Evolutionary conservation across 2,329 filamentous ascomycete species (phyloP).

Genomic region (Arthrobotrys pseudoclavata): DNA sequence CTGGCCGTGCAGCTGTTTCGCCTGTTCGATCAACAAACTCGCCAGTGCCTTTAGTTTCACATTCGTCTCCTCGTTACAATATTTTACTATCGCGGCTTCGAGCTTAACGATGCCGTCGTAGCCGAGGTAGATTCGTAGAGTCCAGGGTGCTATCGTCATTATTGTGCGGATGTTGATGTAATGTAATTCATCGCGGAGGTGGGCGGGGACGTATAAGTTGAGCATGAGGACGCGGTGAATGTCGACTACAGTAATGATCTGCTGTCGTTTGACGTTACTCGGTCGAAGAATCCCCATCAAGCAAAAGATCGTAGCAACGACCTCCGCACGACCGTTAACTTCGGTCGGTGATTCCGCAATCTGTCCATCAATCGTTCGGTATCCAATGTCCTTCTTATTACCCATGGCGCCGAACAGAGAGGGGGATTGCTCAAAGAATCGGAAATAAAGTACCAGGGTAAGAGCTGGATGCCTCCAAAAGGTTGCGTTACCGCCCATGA

Average conservation of each 20-base stretch:
- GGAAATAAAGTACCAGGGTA: conserved; percentile 29
- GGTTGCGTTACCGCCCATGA: conserved; percentile 46
- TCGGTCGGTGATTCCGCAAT: conserved; percentile 40
- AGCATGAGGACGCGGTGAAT: conserved; percentile 9
- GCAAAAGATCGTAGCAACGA: conserved; percentile 34
- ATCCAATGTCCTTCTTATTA: conserved; percentile 38
- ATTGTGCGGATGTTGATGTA: conserved; percentile 56
- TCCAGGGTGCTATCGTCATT: conserved; percentile 53
- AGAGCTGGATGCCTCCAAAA: conserved; percentile 35
- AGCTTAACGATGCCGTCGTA: conserved; percentile 11
- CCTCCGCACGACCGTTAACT: conserved; percentile 49
- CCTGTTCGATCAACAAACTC: conserved; percentile 10
- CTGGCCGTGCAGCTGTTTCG: neutral
- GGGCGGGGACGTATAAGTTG: conserved; percentile 37
- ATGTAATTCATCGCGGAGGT: conserved; percentile 48
- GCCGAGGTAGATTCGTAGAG: conserved; percentile 21
- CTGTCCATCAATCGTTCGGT: conserved; percentile 19
- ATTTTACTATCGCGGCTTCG: neutral
- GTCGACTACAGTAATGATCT: conserved; percentile 24
- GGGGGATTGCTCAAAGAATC: conserved; percentile 46
- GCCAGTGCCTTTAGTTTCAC: conserved; percentile 33
- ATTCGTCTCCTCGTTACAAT: conserved; percentile 31
- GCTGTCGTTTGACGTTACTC: conserved; percentile 38
- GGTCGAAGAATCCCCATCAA: conserved; percentile 52
- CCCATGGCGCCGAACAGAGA: conserved; percentile 52